Evolutionary conservation across 768 basidiomycete genomes (phyloP), one percentile per base, ranked within the genome.

Genomic region (Pisolithus sp.): DNA sequence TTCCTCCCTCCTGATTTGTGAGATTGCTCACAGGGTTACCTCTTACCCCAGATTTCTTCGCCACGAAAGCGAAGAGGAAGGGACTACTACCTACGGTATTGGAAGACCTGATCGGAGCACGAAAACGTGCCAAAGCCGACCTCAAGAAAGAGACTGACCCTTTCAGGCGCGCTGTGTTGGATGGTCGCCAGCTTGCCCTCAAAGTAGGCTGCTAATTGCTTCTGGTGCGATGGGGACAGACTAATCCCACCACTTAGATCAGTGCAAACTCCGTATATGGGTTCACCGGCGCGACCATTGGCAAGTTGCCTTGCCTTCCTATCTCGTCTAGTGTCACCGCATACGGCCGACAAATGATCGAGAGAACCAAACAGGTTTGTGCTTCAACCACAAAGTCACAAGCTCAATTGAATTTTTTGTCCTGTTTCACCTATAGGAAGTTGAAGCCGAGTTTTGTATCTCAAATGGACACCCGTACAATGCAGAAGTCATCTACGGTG

Each of bases 241-340:
- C 46, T n/a, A 26, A 48, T 12, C 39, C 26, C 54, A 13, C 59
- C n/a, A 17, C 46, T 4, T 31, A 97, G 94, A 91, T 99, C 68
- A 93, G 89, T 64, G 96, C 96, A 24, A 99, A 98, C 69, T 99
- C 96, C 2, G 95, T 99, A 24, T 99, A 99, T 59, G 96, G 96
- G 24, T 98, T 99, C 66, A 97, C 96, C 6, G 96, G 96, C 37
- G 96, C 96, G 0, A 98, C 96, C 0, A 79, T 98, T 57, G 96
- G 96, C 50, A 98, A 97, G 69, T 73, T 99, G 15, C 93, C 96
- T 4, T 99, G 96, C 74, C 75, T 98, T 39, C 73, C 92, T 9
- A 99, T 99, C 55, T 98, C 96, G 13, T 97, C 94, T 2, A 93
- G 91, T 71, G 81, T 83, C 39, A 99, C 96, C 1, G 82, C 96